phyloP scores from a whole-genome alignment of 1,139 yeast genomes.

The Taiozyma sp. region DNA sequence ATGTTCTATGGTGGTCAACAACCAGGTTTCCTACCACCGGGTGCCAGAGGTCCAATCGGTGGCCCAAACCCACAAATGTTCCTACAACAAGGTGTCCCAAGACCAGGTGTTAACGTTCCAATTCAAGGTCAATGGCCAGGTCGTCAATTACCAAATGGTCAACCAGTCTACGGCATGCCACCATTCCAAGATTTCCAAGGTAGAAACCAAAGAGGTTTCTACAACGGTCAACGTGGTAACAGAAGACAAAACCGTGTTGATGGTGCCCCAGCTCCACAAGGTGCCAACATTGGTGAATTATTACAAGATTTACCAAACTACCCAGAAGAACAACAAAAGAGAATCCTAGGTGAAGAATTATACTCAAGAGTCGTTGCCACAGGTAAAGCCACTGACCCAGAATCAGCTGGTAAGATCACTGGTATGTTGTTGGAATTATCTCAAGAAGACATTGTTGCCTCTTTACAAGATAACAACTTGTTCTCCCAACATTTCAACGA shows the following conservation, averaged over 20 bases:
- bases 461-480: conserved; percentile 85
- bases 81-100: conserved; percentile 58
- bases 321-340: conserved; percentile 90
- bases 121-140: conserved; percentile 71
- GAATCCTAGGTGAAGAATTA: conserved; percentile 95
- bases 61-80: conserved; percentile 89
- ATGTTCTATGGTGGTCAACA: conserved; percentile 82
- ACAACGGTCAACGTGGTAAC: conserved; percentile 24
- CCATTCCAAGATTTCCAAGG: conserved; percentile 67
- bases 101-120: conserved; percentile 38
- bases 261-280: conserved; percentile 6
- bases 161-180: conserved; percentile 84
- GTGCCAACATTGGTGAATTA: conserved; percentile 19
- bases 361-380: conserved; percentile 92
- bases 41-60: conserved; percentile 84
- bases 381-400: conserved; percentile 82
- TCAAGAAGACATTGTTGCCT: conserved; percentile 82
- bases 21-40: conserved; percentile 78
- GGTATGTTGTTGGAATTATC: conserved; percentile 99
- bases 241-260: conserved; percentile 26
- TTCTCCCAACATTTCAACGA: conserved; percentile 92
- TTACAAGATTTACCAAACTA: conserved; percentile 54
- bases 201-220: conserved; percentile 26
- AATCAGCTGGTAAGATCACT: conserved; percentile 97
- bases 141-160: conserved; percentile 69